A percentile compares a stretch with the other conserved stretches of the same genome.
Evolutionary conservation across 192 early-diverging fungal species (phyloP).

Genomic region (Coemansia sp.): DNA sequence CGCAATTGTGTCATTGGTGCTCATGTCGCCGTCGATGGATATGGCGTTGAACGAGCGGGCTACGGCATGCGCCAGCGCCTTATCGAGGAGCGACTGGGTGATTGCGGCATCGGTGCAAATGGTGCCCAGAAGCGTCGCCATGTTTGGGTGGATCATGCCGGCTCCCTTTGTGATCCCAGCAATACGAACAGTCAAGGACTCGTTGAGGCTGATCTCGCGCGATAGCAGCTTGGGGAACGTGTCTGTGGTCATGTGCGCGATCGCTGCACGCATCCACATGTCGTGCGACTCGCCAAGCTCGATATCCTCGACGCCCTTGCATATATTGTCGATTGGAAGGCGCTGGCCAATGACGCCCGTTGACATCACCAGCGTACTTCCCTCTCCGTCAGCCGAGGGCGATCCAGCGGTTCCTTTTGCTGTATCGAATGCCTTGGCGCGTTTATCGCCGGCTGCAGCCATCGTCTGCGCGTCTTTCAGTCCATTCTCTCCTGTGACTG

Average conservation of each 20-base stretch:
- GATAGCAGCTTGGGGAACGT: slow-evolving; percentile 94
- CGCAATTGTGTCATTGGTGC: slow-evolving; percentile 93
- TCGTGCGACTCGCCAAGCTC: slow-evolving; percentile 63
- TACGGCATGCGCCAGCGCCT: slow-evolving; percentile 77
- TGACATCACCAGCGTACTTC: slow-evolving; percentile 79
- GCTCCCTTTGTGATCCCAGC: slow-evolving; percentile 97
- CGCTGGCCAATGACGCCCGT: slow-evolving; percentile 97
- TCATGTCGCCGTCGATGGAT: slow-evolving; percentile 94
- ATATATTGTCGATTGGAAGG: slow-evolving; percentile 82
- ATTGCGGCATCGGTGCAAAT: slow-evolving; percentile 86
- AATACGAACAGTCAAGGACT: slow-evolving; percentile 55
- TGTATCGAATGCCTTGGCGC: slow-evolving; percentile 46
- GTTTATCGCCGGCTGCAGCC: slow-evolving; percentile 59
- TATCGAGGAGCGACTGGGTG: slow-evolving; percentile 63
- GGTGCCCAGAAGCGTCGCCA: slow-evolving; percentile 91
- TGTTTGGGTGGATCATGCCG: slow-evolving; percentile 99
- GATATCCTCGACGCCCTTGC: slow-evolving; percentile 58
- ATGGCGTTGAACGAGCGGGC: slow-evolving; percentile 96
- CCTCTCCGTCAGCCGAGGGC: background rate
- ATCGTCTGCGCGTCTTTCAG: slow-evolving; percentile 76
- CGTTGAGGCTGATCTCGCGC: slow-evolving; percentile 34
- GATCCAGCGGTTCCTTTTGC: background rate
- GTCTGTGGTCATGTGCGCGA: slow-evolving; percentile 97
- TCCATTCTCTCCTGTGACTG: slow-evolving; percentile 88
- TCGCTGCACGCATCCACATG: slow-evolving; percentile 78